Evolutionary conservation across 2,329 filamentous ascomycete genomes (phyloP), one percentile per base, ranked within the genome.

Genomic region (Penicillium sp.): DNA sequence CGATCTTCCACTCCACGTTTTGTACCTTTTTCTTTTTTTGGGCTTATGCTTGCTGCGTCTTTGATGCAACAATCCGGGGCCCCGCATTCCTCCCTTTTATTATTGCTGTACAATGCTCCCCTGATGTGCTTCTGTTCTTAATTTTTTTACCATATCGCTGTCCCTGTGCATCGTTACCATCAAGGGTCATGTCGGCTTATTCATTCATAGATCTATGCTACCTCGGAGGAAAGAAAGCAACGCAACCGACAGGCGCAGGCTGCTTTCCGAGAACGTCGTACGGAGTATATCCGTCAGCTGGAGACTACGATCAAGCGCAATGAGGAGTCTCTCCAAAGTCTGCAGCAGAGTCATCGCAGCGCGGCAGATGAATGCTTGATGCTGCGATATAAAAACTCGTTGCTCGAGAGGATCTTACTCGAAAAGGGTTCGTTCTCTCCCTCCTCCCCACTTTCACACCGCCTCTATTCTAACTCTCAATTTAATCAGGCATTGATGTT

Each of bases 221-320:
- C 95, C 37, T 98, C 95, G 11, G 95, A 99, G 78, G 95, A 99
- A 79, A 89, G 95, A 72, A 98, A 99, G 81, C 95, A 98, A 79
- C 87, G 95, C 66, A 99, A 99, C 75, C 85, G 95, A 69, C 95
- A 98, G 81, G 95, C 95, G 50, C 95, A 99, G 79, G 95, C 95
- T 56, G 95, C 95, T 58, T 99, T 99, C 73, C 89, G 95, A 68
- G 95, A 99, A 79, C 89, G 95, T 66, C 89, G 95, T 59, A 98
- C 94, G 56, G 95, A 99, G 81, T 99, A 99, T 77, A 99, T 99
- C 81, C 98, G 98, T 81, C 95, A 99, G 77, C 85, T 99, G 27
- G 95, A 99, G 79, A 92, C 94, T 69, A 96, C 93, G 56, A 98
- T 99, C 78, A 94, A 95, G 72, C 91, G 95, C 68, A 94, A 98